phyloP scores from a whole-genome alignment of 345 rosid species.

The Limnanthes douglasii region DNA sequence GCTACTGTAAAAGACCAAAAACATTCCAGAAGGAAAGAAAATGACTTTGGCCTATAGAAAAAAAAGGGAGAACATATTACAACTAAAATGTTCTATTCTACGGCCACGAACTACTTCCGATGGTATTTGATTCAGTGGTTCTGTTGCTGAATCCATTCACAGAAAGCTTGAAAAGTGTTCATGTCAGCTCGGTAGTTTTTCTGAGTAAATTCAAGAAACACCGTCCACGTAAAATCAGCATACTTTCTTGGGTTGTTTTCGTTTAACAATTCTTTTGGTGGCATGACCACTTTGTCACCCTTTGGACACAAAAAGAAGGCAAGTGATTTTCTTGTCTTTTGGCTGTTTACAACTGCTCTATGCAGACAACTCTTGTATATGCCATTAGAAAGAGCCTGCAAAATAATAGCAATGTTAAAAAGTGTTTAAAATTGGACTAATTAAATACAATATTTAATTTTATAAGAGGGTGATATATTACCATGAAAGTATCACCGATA shows the following conservation, averaged over 20 bases:
- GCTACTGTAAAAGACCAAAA: no score
- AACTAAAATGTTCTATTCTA: no score
- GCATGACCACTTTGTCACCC: slow-evolving; percentile 59
- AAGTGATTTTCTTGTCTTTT: slow-evolving; percentile 71
- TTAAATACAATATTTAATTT: background rate
- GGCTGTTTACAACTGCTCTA: slow-evolving; percentile 82
- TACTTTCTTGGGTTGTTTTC: slow-evolving; percentile 33
- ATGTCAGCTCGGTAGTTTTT: slow-evolving; percentile 86
- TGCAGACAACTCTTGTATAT: slow-evolving; percentile 88
- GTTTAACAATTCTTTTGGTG: slow-evolving; percentile 63
- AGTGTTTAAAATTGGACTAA: no score
- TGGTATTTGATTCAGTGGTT: no score
- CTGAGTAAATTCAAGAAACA: slow-evolving; percentile 69
- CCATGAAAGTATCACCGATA: slow-evolving; percentile 99
- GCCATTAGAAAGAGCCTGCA: slow-evolving; percentile 80
- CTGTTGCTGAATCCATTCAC: slow-evolving; percentile 56
- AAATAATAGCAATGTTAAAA: background rate
- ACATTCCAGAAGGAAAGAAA: no score
- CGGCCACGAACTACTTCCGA: no score
- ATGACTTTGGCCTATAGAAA: no score
- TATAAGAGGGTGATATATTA: slow-evolving; percentile 10
- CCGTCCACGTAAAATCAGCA: slow-evolving; percentile 85
- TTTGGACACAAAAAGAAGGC: slow-evolving; percentile 90
- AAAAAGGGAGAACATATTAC: no score
- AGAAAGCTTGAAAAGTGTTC: slow-evolving; percentile 59